Conservation (phyloP, 2,329 filamentous ascomycete genomes). For the Bipolaris victoriae region DNA sequence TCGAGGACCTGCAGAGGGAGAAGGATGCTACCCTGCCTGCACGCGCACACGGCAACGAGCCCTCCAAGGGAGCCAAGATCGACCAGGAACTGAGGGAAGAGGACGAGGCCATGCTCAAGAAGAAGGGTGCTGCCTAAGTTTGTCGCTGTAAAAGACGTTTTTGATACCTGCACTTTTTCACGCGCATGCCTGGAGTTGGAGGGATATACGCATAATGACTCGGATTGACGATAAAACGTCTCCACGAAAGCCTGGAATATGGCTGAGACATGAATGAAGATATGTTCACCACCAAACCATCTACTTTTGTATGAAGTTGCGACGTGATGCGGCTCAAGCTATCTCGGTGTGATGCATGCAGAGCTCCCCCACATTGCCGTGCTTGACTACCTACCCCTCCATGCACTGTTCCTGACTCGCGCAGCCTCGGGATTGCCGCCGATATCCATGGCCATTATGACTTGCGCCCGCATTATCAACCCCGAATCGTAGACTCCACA, state of each 20-base stretch:
- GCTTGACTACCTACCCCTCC: conserved; percentile 19
- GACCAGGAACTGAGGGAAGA: conserved; percentile 72
- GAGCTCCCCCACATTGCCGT: conserved; percentile 17
- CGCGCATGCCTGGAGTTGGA: conserved; percentile 15
- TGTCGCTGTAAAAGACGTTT: conserved; percentile 5
- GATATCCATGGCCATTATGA: conserved; percentile 8
- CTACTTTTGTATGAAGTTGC: background rate
- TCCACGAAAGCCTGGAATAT: conserved; percentile 10
- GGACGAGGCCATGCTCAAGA: conserved; percentile 68
- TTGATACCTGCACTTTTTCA: conserved; percentile 18
- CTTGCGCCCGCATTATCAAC: conserved; percentile 1
- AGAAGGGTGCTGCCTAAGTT: conserved; percentile 59
- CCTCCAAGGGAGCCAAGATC: conserved; percentile 72
- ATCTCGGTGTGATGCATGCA: conserved; percentile 14
- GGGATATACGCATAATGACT: conserved; percentile 13
- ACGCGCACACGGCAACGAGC: conserved; percentile 72
- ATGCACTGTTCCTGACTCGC: conserved; percentile 23
- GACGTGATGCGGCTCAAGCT: conserved; percentile 7
- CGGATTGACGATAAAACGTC: conserved; percentile 16
- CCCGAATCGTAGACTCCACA: conserved; percentile 8
- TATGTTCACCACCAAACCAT: background rate
- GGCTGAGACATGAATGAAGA: conserved; percentile 17
- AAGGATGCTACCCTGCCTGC: conserved; percentile 67
- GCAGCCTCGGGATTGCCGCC: conserved; percentile 20
- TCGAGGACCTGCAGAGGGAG: conserved; percentile 54